Evolutionary conservation across 768 basidiomycete genomes (phyloP).

Genomic region (Favolaschia claudopus): DNA sequence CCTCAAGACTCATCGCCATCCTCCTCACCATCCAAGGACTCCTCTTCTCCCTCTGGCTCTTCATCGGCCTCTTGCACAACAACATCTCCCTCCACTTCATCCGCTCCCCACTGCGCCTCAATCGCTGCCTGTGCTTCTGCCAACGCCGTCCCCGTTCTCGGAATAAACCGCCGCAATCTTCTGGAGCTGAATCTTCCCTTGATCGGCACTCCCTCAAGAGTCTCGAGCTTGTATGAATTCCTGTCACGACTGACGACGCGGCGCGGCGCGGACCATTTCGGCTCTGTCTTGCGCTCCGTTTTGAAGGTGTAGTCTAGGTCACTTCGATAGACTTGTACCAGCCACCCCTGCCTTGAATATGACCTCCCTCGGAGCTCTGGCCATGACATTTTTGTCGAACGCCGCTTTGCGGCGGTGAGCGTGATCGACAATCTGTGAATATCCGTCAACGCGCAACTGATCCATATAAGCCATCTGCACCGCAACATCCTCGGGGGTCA

Average conservation of each 20-base stretch:
- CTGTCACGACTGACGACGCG: conserved; percentile 13
- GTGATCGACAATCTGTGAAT: conserved; percentile 29
- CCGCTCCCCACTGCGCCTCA: not conserved
- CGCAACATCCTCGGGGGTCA: not conserved
- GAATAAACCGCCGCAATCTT: conserved; percentile 29
- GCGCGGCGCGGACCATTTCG: conserved; percentile 40
- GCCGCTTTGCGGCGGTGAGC: conserved; percentile 29
- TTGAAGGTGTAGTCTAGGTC: conserved; percentile 36
- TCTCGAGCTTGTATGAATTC: conserved; percentile 37
- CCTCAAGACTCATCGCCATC: too few relatives aligned
- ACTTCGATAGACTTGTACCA: conserved; percentile 42
- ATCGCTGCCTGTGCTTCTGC: conserved; percentile 25
- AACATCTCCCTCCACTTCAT: not conserved
- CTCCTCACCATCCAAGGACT: too few relatives aligned
- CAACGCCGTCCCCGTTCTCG: conserved; percentile 26
- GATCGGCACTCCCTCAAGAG: conserved; percentile 19
- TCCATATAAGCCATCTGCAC: conserved; percentile 23
- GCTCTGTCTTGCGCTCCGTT: conserved; percentile 35
- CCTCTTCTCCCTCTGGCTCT: conserved; percentile 2
- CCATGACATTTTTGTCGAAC: conserved; percentile 35
- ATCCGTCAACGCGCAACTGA: conserved; percentile 28
- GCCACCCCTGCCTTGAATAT: conserved; percentile 33
- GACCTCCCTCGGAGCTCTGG: conserved; percentile 21
- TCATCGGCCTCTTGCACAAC: not conserved
- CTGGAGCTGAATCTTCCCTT: conserved; percentile 28